Base-by-base conservation (phyloP, 1,284 basidiomycete genomes). In the Malassezia sympodialis region DNA sequence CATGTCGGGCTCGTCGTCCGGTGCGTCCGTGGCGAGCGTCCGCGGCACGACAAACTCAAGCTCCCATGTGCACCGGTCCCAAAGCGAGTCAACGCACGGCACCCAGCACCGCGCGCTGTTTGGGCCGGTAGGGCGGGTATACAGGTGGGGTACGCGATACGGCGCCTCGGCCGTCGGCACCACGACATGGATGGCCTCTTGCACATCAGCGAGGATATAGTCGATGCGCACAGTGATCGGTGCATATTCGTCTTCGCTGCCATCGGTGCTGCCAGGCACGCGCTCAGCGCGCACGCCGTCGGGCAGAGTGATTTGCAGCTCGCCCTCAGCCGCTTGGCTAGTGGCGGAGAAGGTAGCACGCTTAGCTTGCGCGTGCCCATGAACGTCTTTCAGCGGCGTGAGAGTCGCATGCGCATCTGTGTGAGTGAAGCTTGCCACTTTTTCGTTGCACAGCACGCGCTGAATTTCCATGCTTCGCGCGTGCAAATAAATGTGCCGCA, bases 41-140 rank as follows among this genome's bases (percentile, higher is more conserved):
- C 86, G 83, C 40, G 91, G 91, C 19, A 96, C 91, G 52, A 96
- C 83, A 72, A 96, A 88, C 74, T 96, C 89, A 51, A 98, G 85
- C 72, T 98, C 94, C 94, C 94, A 99, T 2, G 93, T 94, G 69
- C 88, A 96, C 68, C 89, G 84, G 76, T 96, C 93, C 88, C 90
- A 96, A 12, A 93, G 76, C 70, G 84, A 88, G 76, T 99, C 94
- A 12, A 96, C 78, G 67, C 94, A 99, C 4, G 94, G 94, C 10
- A 96, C 86, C 94, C 94, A 99, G 67, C 88, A 90, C 63, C 94
- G 80, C 8, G 93, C 89, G 11, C 88, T 82, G 69, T 94, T 89
- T 5, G 89, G 84, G 3, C 86, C 87, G 0, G 88, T 87, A 0
- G 90, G 85, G 3, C 85, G 86, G 3, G 90, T 90, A 70, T 87